Base-by-base conservation (phyloP, 116 monocot genomes). In the Papilionanthe hybrid region DNA sequence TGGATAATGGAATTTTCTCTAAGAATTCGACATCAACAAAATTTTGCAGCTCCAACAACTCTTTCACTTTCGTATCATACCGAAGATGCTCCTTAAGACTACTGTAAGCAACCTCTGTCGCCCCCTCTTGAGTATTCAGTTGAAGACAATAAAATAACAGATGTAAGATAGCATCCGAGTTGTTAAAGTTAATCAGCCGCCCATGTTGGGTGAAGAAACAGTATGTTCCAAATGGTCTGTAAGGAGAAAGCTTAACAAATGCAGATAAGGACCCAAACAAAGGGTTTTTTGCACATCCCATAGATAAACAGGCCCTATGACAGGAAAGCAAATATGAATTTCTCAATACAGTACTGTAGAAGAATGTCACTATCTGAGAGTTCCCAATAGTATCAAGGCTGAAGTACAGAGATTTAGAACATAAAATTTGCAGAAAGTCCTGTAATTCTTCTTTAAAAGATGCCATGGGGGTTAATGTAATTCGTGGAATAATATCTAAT, bases 201-300 rank as follows among this genome's bases (percentile, higher is more conserved):
- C 79, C 67, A 12, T 83, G 76, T 37, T 73, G 75, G 18, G 78
- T 73, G 27, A 63, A 72, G 48, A 90, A 82, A 23, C 55, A 72
- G 32, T 79, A 87, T 2, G 75, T 78, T 23, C 90, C 90, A 79
- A 81, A 83, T 5, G 90, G 90, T 53, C 85, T 85, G 74, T 87
- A 90, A 18, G 90, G 90, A 78, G 83, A 79, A 32, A 90, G 81
- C 42, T 85, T 83, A 8, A 83, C 56, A 56, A 90, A 90, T 29
- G 76, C 57, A 77, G 80, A 72, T 28, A 90, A 53, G 37, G 78
- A 56, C 28, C 83, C 90, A 56, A 90, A 22, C 57, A 90, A 77
- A 6, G 84, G 74, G 79, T 79, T 90, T 37, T 37, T 37, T 43
- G 90, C 85, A 55, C 85, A 85, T 72, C 87, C 87, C 87, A 90